These are phyloP conservation scores for Corymbia citriodora DNA, from an alignment of 441 rosid species.

Conservation along the genomic window DNA sequence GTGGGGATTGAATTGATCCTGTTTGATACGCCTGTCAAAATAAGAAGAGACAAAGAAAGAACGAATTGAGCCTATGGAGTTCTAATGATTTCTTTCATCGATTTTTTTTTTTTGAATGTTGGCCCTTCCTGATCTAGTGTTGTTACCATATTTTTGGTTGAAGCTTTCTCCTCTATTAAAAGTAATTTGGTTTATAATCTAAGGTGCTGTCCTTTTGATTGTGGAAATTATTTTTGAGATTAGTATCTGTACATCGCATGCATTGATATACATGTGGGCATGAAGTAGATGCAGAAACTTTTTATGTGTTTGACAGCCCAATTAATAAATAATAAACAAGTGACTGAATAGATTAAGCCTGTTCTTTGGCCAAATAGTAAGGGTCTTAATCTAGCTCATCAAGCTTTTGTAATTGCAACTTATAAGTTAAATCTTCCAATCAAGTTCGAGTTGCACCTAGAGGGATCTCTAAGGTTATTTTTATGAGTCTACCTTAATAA, in stretches of 20 bases:
- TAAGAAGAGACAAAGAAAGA: background rate
- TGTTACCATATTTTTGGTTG: background rate
- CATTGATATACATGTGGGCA: background rate
- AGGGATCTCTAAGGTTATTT: background rate
- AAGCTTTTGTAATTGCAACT: background rate
- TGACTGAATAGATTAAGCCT: background rate
- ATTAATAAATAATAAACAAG: background rate
- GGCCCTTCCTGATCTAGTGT: background rate
- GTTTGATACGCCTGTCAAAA: background rate
- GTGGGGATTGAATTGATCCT: background rate
- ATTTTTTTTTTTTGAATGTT: background rate
- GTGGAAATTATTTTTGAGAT: background rate
- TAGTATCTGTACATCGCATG: background rate
- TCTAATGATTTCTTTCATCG: background rate
- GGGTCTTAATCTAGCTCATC: background rate
- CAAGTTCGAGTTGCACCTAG: background rate
- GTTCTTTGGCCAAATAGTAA: background rate
- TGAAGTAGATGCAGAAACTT: background rate
- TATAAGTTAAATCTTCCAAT: background rate
- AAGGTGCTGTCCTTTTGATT: background rate
- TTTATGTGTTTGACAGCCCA: background rate
- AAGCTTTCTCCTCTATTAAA: background rate
- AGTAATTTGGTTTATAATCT: background rate
- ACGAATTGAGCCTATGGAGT: background rate
- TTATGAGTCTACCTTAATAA: background rate